Evolutionary conservation across 768 basidiomycete genomes (phyloP).

Genomic region (Phanerodontia chrysosporium): DNA sequence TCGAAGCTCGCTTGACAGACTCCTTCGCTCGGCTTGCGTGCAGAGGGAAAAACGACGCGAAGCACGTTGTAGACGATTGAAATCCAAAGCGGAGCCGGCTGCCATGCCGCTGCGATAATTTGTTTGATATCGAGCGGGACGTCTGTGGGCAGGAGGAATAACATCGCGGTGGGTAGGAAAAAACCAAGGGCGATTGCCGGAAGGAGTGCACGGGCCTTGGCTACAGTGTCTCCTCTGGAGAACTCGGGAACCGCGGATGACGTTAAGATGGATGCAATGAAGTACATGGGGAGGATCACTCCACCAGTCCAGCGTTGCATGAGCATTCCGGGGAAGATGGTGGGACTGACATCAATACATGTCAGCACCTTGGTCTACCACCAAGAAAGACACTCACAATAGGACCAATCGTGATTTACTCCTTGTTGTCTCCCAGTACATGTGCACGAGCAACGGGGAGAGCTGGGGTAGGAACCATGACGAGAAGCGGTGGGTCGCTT

Average conservation of each 20-base stretch:
- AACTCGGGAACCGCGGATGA: background rate
- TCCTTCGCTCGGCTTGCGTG: background rate
- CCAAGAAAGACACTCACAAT: no score
- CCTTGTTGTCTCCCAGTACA: constrained; percentile 11
- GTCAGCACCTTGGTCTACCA: no score
- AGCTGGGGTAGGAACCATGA: constrained; percentile 14
- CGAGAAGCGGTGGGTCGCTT: constrained; percentile 6
- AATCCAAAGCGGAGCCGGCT: constrained; percentile 11
- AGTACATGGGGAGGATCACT: constrained; percentile 9
- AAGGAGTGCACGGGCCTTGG: background rate
- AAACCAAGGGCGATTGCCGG: constrained; percentile 5
- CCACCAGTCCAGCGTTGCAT: constrained; percentile 8
- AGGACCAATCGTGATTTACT: no score
- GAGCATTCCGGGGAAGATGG: background rate
- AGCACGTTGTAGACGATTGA: background rate
- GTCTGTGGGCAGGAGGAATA: background rate
- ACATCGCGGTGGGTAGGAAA: background rate
- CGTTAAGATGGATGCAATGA: background rate
- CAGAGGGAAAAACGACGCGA: background rate
- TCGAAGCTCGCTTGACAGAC: background rate
- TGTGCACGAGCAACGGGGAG: background rate
- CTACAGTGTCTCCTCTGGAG: background rate
- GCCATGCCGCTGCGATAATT: constrained; percentile 11
- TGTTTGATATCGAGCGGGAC: constrained; percentile 1
- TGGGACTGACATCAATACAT: no score